Percentiles rank a stretch among this genome's conserved stretches.
Conservation (phyloP, 2,329 filamentous ascomycete genomes). For the Ceratocystis eucalypticola region DNA sequence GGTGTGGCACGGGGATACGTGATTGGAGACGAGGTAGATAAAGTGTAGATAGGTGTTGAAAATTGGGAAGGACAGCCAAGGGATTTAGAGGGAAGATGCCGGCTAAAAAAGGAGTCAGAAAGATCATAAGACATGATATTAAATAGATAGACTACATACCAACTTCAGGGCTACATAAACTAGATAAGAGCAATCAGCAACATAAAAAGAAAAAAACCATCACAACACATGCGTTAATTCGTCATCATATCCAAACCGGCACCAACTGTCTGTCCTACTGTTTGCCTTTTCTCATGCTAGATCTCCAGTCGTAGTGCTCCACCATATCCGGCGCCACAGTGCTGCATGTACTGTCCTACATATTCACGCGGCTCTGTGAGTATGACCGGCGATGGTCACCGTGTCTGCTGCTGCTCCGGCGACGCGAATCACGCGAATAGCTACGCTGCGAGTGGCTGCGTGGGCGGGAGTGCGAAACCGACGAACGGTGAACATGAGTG, state of each 20-base stretch:
- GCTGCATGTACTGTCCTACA: constrained; percentile 25
- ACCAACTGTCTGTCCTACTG: not conserved
- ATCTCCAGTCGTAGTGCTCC: not conserved
- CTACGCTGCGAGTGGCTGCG: constrained; percentile 18
- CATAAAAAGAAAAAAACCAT: not conserved
- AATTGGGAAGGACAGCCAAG: not conserved
- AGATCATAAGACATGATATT: constrained; percentile 2
- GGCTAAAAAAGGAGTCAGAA: not conserved
- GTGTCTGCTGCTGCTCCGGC: constrained; percentile 31
- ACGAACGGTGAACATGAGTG: constrained; percentile 27
- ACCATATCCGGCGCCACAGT: not conserved
- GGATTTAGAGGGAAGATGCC: not conserved
- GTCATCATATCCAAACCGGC: not conserved
- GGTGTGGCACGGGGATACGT: constrained; percentile 83
- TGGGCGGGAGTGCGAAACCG: constrained; percentile 21
- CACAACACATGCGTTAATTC: constrained; percentile 1
- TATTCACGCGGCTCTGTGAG: constrained; percentile 40
- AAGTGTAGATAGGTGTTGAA: constrained; percentile 20
- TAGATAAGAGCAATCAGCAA: not conserved
- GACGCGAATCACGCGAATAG: constrained; percentile 23
- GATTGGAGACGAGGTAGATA: constrained; percentile 49
- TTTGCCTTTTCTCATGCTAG: not conserved
- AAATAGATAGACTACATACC: constrained; percentile 5
- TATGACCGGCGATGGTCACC: constrained; percentile 30
- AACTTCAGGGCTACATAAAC: not conserved